Percentiles rank a stretch among this genome's conserved stretches.
Evolutionary conservation across 495 filamentous ascomycete genomes (phyloP).

Genomic region (Penicillium steckii): DNA sequence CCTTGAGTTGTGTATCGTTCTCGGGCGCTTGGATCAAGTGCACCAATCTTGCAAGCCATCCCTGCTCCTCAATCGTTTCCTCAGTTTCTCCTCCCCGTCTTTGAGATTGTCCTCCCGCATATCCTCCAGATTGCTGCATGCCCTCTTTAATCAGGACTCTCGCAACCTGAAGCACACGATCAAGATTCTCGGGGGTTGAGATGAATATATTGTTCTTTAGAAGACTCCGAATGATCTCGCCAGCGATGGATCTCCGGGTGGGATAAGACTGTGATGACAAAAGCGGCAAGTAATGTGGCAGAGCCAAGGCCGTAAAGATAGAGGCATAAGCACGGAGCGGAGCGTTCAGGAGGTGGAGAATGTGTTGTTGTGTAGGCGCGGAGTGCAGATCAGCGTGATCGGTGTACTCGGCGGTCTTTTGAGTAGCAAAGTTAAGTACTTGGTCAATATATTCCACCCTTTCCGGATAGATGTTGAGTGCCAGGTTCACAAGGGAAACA

Average conservation of each 20-base stretch:
- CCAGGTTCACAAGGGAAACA: constrained; percentile 88
- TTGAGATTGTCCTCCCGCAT: constrained; percentile 71
- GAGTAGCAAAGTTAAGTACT: constrained; percentile 81
- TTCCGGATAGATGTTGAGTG: constrained; percentile 92
- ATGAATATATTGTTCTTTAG: constrained; percentile 79
- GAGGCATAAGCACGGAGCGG: constrained; percentile 88
- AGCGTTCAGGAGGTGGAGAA: constrained; percentile 81
- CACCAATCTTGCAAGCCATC: constrained; percentile 87
- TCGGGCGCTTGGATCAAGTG: constrained; percentile 80
- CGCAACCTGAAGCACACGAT: constrained; percentile 83
- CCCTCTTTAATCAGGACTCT: constrained; percentile 93
- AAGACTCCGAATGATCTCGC: constrained; percentile 76
- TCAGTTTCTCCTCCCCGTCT: constrained; percentile 76
- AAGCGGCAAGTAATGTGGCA: constrained; percentile 88
- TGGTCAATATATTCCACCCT: constrained; percentile 94
- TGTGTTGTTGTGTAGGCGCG: constrained; percentile 77
- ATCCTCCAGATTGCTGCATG: constrained; percentile 76
- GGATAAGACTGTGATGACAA: constrained; percentile 91
- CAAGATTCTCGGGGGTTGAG: constrained; percentile 71
- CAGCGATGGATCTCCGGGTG: constrained; percentile 85
- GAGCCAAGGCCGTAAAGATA: constrained; percentile 86
- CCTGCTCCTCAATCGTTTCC: constrained; percentile 96
- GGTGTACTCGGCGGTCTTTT: constrained; percentile 84
- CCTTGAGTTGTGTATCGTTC: constrained; percentile 92
- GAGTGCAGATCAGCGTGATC: constrained; percentile 95